phyloP scores from a whole-genome alignment of 495 filamentous ascomycete species.

The Aspergillus carlsbadensis region DNA sequence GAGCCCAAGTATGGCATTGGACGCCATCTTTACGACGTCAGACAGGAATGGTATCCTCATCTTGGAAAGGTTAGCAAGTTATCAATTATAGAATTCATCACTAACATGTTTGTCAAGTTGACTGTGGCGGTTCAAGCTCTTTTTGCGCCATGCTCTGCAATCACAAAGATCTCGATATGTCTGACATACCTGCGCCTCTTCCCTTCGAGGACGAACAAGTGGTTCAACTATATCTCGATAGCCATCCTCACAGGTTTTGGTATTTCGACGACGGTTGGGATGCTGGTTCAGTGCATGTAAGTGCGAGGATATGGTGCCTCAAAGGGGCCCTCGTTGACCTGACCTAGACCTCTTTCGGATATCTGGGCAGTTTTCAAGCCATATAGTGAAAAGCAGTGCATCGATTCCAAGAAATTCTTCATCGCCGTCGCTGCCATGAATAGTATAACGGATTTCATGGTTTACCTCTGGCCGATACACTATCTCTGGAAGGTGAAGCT shows the following conservation, averaged over 20 bases:
- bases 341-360: not conserved
- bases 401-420: not conserved
- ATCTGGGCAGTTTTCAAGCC: conserved; percentile 1
- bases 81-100: not conserved
- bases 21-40: conserved; percentile 3
- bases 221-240: conserved; percentile 6
- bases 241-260: not conserved
- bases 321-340: not conserved
- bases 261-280: not conserved
- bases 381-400: conserved; percentile 1
- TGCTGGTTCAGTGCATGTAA: conserved; percentile 3
- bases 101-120: not conserved
- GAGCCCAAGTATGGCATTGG: not conserved
- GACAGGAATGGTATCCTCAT: not conserved
- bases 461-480: conserved; percentile 8
- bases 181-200: conserved; percentile 7
- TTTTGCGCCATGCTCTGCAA: not conserved
- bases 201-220: conserved; percentile 4
- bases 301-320: not conserved
- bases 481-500: conserved; percentile 2
- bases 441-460: conserved; percentile 4
- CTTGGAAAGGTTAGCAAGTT: not conserved
- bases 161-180: conserved; percentile 7
- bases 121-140: not conserved
- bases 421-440: conserved; percentile 5